These are phyloP conservation scores for Rauvolfia tetraphylla DNA, from an alignment of 257 asterid species.

Conservation along the genomic window DNA sequence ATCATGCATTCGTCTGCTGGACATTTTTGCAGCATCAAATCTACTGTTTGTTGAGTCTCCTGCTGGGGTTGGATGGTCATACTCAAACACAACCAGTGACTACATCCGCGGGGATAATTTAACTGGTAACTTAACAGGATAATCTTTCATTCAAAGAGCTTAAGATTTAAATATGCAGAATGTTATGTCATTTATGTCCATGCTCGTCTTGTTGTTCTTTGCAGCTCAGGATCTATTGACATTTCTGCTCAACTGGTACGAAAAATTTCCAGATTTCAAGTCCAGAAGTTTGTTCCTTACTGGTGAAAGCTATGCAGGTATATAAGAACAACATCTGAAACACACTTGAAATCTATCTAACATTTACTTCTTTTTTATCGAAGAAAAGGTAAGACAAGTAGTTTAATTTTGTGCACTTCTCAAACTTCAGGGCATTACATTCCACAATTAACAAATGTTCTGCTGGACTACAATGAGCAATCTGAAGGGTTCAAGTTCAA, in stretches of 20 bases:
- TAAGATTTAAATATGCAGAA: background rate
- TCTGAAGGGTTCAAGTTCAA: conserved; percentile 27
- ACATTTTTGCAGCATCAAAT: conserved; percentile 27
- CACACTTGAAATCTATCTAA: background rate
- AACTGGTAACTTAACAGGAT: conserved; percentile 19
- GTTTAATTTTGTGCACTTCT: background rate
- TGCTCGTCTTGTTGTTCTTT: background rate
- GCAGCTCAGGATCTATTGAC: conserved; percentile 33
- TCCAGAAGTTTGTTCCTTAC: conserved; percentile 34
- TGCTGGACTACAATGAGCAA: conserved; percentile 29
- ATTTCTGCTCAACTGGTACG: conserved; percentile 35
- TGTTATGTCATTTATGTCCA: background rate
- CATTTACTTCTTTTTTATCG: background rate
- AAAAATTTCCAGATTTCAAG: conserved; percentile 27
- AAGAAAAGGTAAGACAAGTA: no score
- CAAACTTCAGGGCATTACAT: conserved; percentile 32
- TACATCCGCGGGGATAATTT: conserved; percentile 35
- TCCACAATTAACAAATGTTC: conserved; percentile 31
- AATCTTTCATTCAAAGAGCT: background rate
- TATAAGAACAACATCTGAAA: background rate
- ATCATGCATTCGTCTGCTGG: background rate
- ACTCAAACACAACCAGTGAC: conserved; percentile 33
- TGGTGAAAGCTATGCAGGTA: conserved; percentile 46
- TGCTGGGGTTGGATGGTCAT: conserved; percentile 45
- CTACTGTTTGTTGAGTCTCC: conserved; percentile 40